Evolutionary conservation across 768 basidiomycete genomes (phyloP).

Genomic region (Trametes meyenii): DNA sequence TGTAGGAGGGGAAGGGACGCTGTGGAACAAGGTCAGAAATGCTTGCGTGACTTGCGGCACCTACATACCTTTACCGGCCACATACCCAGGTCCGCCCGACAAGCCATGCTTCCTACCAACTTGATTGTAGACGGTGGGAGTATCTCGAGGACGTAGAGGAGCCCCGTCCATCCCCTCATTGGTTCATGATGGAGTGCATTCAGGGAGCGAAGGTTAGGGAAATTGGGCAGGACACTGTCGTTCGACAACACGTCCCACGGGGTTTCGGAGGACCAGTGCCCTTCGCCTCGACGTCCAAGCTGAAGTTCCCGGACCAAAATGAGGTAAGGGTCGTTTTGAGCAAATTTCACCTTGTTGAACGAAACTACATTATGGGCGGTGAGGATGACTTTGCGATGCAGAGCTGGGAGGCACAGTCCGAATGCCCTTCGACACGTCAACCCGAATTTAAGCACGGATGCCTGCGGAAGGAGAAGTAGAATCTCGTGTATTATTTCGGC

Average conservation of each 20-base stretch:
- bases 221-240: neutral
- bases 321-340: neutral
- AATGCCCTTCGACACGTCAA: neutral
- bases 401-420: neutral
- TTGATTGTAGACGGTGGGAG: neutral
- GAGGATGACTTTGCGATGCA: neutral
- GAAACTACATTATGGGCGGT: neutral
- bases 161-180: constrained; percentile 1
- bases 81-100: neutral
- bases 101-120: neutral
- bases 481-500: constrained; percentile 6
- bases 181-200: neutral
- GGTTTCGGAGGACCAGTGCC: neutral
- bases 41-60: no score
- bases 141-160: neutral
- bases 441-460: neutral
- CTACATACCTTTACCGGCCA: neutral
- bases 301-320: neutral
- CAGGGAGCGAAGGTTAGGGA: neutral
- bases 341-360: neutral
- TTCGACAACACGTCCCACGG: neutral
- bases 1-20: neutral
- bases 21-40: neutral
- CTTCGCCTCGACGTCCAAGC: neutral
- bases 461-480: constrained; percentile 3